Conservation (phyloP, 768 basidiomycete genomes). For the Boletus huronensis region DNA sequence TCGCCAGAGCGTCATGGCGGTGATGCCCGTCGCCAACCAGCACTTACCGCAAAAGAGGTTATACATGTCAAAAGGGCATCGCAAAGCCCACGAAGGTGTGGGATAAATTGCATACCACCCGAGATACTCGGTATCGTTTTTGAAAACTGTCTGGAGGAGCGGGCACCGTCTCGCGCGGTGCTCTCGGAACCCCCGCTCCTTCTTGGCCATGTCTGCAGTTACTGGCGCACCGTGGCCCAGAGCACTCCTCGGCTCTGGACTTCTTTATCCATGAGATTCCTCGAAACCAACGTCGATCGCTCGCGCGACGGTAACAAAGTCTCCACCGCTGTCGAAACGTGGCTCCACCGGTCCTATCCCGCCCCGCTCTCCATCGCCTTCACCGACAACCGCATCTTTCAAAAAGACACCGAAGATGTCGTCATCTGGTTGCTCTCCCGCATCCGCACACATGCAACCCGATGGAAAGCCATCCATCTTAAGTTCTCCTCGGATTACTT, state of each 20-base stretch:
- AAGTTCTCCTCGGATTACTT: slow-evolving; percentile 30
- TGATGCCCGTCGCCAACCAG: not conserved
- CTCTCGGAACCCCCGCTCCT: slow-evolving; percentile 22
- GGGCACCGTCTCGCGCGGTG: not conserved
- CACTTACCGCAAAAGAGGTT: not conserved
- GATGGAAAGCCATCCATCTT: slow-evolving; percentile 27
- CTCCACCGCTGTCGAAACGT: slow-evolving; percentile 17
- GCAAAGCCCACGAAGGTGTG: not conserved
- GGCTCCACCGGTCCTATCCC: slow-evolving; percentile 22
- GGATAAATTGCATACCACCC: slow-evolving; percentile 19
- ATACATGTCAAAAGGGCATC: not conserved
- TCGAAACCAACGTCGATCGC: slow-evolving; percentile 21
- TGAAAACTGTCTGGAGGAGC: slow-evolving; percentile 16
- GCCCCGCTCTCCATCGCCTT: slow-evolving; percentile 22
- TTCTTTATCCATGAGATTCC: slow-evolving; percentile 21
- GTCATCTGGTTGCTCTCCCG: slow-evolving; percentile 18
- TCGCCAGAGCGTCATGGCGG: not conserved
- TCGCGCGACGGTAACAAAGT: slow-evolving; percentile 17
- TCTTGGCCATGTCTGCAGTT: slow-evolving; percentile 23
- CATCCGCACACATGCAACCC: slow-evolving; percentile 15
- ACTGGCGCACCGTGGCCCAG: slow-evolving; percentile 23
- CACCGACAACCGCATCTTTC: slow-evolving; percentile 27
- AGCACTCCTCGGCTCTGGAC: slow-evolving; percentile 25
- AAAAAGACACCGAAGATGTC: slow-evolving; percentile 21
- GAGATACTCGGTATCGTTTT: slow-evolving; percentile 40